phyloP scores from a whole-genome alignment of 192 early-diverging fungal genomes.

The Backusella westeae region DNA sequence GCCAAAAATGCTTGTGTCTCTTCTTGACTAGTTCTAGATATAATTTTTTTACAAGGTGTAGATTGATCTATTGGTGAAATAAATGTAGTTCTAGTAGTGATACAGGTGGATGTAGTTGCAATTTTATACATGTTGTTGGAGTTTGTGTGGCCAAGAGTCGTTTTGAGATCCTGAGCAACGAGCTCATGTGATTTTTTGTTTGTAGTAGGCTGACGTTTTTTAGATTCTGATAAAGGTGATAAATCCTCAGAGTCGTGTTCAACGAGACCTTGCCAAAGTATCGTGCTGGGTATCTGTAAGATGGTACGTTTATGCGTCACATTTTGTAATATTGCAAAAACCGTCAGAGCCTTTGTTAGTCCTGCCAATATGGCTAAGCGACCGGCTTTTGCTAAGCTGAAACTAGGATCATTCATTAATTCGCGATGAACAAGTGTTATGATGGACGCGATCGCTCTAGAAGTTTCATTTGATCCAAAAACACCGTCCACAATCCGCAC shows the following conservation, averaged over 20 bases:
- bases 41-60: constrained; percentile 23
- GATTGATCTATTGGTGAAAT: constrained; percentile 30
- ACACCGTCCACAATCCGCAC: constrained; percentile 91
- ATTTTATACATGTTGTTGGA: constrained; percentile 27
- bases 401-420: constrained; percentile 65
- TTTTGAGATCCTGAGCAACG: not conserved
- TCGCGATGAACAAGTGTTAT: constrained; percentile 78
- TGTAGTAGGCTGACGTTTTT: not conserved
- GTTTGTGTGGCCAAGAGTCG: not conserved
- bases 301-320: constrained; percentile 67
- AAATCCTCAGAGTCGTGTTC: constrained; percentile 39
- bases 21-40: constrained; percentile 23
- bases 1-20: constrained; percentile 31
- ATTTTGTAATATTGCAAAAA: constrained; percentile 82
- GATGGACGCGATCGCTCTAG: constrained; percentile 79
- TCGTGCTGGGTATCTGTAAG: constrained; percentile 41
- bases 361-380: constrained; percentile 67
- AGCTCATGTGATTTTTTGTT: constrained; percentile 8
- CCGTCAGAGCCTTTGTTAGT: constrained; percentile 79
- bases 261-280: constrained; percentile 64
- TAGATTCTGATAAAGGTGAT: not conserved
- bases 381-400: constrained; percentile 57
- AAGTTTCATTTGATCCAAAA: constrained; percentile 95
- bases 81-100: constrained; percentile 28
- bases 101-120: constrained; percentile 24